Conservation (phyloP, 1,284 basidiomycete genomes). For the Ustanciosporium gigantosporum region DNA sequence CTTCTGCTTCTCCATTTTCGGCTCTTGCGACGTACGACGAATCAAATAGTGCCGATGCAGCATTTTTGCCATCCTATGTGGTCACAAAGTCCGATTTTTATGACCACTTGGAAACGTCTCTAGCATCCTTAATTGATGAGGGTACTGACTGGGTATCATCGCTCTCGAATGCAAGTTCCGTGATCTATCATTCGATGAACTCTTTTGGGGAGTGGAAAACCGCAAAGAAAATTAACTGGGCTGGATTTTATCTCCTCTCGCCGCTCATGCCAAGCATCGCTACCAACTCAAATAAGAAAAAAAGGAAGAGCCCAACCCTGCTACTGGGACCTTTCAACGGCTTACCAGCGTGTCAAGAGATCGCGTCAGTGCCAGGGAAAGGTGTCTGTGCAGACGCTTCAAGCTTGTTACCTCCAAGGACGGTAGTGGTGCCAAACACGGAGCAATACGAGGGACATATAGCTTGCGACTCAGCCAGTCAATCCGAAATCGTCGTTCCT, state of each 20-base stretch:
- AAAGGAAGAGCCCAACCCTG: slow-evolving; percentile 39
- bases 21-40: no score
- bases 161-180: slow-evolving; percentile 53
- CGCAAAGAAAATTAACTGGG: slow-evolving; percentile 57
- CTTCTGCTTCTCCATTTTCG: no score
- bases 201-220: slow-evolving; percentile 36
- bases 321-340: slow-evolving; percentile 62
- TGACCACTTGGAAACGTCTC: slow-evolving; percentile 54
- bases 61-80: slow-evolving; percentile 72
- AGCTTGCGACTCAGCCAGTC: slow-evolving; percentile 61
- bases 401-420: slow-evolving; percentile 46
- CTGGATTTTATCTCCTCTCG: slow-evolving; percentile 63
- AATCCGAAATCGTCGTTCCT: slow-evolving; percentile 62
- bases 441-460: slow-evolving; percentile 61
- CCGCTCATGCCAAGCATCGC: slow-evolving; percentile 51
- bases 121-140: slow-evolving; percentile 52
- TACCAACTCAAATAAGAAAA: not conserved
- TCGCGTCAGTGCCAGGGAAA: slow-evolving; percentile 51
- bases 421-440: slow-evolving; percentile 59
- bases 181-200: slow-evolving; percentile 56
- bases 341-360: slow-evolving; percentile 61
- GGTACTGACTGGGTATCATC: slow-evolving; percentile 54
- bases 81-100: slow-evolving; percentile 58
- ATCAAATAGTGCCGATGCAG: slow-evolving; percentile 65
- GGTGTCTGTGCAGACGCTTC: slow-evolving; percentile 62